Evolutionary conservation across 441 rosid species (phyloP).

Genomic region (Codiaeum variegatum): DNA sequence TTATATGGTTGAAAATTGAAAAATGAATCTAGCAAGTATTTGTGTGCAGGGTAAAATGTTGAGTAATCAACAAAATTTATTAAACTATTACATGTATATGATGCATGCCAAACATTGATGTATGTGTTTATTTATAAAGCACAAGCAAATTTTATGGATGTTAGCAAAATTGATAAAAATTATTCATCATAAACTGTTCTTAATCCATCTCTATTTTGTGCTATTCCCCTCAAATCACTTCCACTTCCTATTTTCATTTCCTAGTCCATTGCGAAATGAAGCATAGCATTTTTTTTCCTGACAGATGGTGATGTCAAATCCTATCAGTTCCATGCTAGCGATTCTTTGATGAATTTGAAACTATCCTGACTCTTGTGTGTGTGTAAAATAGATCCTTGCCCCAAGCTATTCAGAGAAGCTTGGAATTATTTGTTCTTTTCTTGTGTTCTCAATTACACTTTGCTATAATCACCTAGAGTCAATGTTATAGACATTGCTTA

Average conservation of each 20-base stretch:
- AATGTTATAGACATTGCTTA: not conserved
- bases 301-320: too few relatives aligned
- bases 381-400: not conserved
- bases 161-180: not conserved
- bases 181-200: not conserved
- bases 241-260: not conserved
- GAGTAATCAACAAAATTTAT: not conserved
- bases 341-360: not conserved
- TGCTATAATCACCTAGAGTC: not conserved
- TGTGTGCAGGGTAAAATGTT: not conserved
- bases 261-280: not conserved
- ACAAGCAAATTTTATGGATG: not conserved
- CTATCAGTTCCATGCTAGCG: not conserved
- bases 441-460: not conserved
- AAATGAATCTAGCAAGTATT: not conserved
- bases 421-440: conserved; percentile 4
- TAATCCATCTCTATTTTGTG: not conserved
- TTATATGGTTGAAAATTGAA: not conserved
- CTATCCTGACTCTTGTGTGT: not conserved
- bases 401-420: not conserved
- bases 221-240: not conserved
- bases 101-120: not conserved
- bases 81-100: not conserved
- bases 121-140: not conserved
- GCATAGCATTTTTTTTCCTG: not conserved